phyloP scores from a whole-genome alignment of 2,329 filamentous ascomycete species.

The Diaporthe ilicicola region DNA sequence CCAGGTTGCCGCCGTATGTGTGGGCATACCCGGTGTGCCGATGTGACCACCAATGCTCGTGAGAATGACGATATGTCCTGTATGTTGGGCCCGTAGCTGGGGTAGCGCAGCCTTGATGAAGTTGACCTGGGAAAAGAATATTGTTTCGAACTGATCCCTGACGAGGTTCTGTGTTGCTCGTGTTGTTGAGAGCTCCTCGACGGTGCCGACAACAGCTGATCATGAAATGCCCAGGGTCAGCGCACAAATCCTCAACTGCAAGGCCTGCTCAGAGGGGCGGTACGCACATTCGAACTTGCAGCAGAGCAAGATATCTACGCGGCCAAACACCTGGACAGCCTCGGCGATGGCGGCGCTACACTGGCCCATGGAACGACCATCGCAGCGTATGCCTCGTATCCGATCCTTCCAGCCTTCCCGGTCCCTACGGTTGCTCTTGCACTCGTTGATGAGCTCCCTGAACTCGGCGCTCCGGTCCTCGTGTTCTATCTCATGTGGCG shows the following conservation, averaged over 20 bases:
- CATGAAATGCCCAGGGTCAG: conserved; percentile 29
- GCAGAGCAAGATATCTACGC: conserved; percentile 89
- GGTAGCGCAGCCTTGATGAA: conserved; percentile 91
- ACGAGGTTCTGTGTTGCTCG: conserved; percentile 79
- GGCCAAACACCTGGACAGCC: conserved; percentile 83
- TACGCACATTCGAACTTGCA: conserved; percentile 82
- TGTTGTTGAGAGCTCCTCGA: conserved; percentile 86
- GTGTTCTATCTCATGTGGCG: conserved; percentile 80
- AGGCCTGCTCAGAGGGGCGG: not conserved
- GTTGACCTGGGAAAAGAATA: conserved; percentile 96
- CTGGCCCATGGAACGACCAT: conserved; percentile 70
- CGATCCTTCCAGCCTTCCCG: conserved; percentile 83
- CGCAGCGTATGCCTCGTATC: conserved; percentile 71
- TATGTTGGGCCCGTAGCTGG: conserved; percentile 79
- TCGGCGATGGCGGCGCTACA: conserved; percentile 89
- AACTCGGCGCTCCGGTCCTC: conserved; percentile 81
- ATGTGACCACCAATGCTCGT: conserved; percentile 93
- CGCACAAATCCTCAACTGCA: not conserved
- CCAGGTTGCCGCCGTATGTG: conserved; percentile 94
- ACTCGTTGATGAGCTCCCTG: conserved; percentile 78
- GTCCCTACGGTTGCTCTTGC: conserved; percentile 68
- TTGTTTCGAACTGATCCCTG: conserved; percentile 90
- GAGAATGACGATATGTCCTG: conserved; percentile 88
- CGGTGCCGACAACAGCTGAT: conserved; percentile 83
- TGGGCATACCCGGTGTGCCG: conserved; percentile 87